Percentiles rank a stretch among this genome's conserved stretches.
Conservation (phyloP, 2,329 filamentous ascomycete genomes). For the Pseudogymnoascus sp. region DNA sequence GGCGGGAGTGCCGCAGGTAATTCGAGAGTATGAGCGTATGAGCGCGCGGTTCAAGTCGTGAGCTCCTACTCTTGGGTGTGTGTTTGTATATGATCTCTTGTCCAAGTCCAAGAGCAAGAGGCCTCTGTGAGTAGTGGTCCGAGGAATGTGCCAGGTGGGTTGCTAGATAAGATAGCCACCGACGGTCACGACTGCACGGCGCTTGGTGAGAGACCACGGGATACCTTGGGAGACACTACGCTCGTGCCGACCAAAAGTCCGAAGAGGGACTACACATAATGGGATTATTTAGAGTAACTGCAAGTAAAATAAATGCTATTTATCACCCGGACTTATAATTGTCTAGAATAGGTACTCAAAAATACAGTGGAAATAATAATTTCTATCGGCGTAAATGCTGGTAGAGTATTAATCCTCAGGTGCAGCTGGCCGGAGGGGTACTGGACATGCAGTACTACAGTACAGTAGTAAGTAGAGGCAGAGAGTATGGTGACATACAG, state of each 20-base stretch:
- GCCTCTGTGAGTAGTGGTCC: neutral
- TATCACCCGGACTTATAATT: neutral
- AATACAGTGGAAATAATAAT: neutral
- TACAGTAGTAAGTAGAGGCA: too few species aligned
- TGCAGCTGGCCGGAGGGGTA: neutral
- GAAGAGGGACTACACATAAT: neutral
- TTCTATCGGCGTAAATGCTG: neutral
- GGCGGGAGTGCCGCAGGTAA: conserved; percentile 42
- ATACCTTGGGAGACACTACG: conserved; percentile 9
- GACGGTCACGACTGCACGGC: neutral
- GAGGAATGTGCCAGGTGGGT: neutral
- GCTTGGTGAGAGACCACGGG: conserved; percentile 3
- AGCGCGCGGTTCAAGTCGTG: neutral
- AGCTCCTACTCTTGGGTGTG: neutral
- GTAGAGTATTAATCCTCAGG: neutral
- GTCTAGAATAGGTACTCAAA: neutral
- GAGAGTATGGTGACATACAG: neutral
- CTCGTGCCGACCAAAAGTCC: conserved; percentile 3
- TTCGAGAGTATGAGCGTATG: conserved; percentile 13
- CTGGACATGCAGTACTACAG: neutral
- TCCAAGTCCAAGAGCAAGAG: neutral
- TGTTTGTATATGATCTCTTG: neutral
- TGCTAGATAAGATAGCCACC: conserved; percentile 2
- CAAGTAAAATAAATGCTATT: neutral
- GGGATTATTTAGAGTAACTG: neutral